Evolutionary conservation across 148 eudicot species (phyloP).

Genomic region (Simmondsia chinensis): DNA sequence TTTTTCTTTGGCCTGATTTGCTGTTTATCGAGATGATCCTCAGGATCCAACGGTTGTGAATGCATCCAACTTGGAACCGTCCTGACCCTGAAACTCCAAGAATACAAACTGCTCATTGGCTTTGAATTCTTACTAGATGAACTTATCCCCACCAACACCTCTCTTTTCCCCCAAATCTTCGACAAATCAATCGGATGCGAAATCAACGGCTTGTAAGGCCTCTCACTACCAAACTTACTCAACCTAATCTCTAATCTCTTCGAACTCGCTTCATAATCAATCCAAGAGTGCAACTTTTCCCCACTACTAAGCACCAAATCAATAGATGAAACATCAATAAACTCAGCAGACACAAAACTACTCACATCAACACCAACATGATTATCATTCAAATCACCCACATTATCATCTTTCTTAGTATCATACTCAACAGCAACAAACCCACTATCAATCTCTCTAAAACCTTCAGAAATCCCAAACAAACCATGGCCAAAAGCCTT

Average conservation of each 20-base stretch:
- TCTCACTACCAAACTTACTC: conserved; percentile 22
- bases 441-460: conserved; percentile 3
- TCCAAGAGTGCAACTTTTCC: conserved; percentile 43
- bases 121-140: conserved; percentile 35
- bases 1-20: conserved; percentile 7
- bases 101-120: conserved; percentile 34
- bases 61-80: conserved; percentile 42
- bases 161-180: conserved; percentile 42
- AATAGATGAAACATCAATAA: conserved; percentile 32
- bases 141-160: conserved; percentile 51
- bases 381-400: conserved; percentile 36
- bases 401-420: conserved; percentile 22
- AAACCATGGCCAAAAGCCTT: conserved; percentile 18
- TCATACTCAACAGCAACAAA: conserved; percentile 55
- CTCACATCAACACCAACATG: conserved; percentile 51
- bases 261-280: conserved; percentile 67
- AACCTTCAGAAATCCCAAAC: conserved; percentile 22
- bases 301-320: conserved; percentile 35
- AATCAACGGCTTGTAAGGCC: conserved; percentile 39
- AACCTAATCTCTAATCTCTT: conserved; percentile 54
- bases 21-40: conserved; percentile 4
- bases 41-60: conserved; percentile 37
- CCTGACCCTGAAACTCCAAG: conserved; percentile 48
- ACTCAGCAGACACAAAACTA: conserved; percentile 28
- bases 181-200: conserved; percentile 40